A percentile compares a stretch with the other conserved stretches of the same genome.
Conservation (phyloP, 1,139 yeast species). For the Debaryomycetaceae sp. region DNA sequence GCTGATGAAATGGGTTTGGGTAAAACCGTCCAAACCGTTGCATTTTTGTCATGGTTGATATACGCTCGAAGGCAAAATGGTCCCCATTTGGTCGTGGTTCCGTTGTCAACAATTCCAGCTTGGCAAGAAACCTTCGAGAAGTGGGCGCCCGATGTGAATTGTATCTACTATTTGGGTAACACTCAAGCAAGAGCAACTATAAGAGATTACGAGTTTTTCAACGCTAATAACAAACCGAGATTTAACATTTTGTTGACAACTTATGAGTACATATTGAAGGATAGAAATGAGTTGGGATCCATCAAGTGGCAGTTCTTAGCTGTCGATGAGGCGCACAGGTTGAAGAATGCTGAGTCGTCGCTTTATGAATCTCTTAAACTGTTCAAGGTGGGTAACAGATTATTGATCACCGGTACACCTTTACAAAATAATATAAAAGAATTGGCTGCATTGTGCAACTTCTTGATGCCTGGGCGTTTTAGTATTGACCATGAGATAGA, state of each 20-base stretch:
- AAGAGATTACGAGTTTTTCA: constrained; percentile 80
- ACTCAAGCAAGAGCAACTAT: constrained; percentile 79
- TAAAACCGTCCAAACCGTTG: constrained; percentile 96
- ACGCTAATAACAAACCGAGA: constrained; percentile 62
- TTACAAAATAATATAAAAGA: constrained; percentile 94
- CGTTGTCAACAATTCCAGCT: constrained; percentile 93
- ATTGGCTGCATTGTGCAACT: constrained; percentile 90
- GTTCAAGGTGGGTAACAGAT: constrained; percentile 78
- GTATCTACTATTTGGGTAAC: constrained; percentile 90
- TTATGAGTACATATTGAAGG: constrained; percentile 92
- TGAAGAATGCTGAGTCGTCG: constrained; percentile 92
- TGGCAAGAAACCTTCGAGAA: constrained; percentile 99
- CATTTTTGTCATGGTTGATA: constrained; percentile 90
- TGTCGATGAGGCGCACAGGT: constrained; percentile 97
- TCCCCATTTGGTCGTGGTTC: constrained; percentile 94
- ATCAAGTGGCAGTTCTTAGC: constrained; percentile 96
- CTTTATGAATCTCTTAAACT: constrained; percentile 82
- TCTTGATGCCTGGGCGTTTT: constrained; percentile 92
- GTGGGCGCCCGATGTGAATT: constrained; percentile 97
- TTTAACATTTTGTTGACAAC: constrained; percentile 89
- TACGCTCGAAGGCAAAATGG: constrained; percentile 96
- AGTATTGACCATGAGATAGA: constrained; percentile 91
- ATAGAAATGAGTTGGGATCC: constrained; percentile 71
- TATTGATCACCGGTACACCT: constrained; percentile 97
- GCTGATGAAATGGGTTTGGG: constrained; percentile 99